Evolutionary conservation across 179 eudicot genomes (phyloP).

Genomic region (Kewa caespitosa): DNA sequence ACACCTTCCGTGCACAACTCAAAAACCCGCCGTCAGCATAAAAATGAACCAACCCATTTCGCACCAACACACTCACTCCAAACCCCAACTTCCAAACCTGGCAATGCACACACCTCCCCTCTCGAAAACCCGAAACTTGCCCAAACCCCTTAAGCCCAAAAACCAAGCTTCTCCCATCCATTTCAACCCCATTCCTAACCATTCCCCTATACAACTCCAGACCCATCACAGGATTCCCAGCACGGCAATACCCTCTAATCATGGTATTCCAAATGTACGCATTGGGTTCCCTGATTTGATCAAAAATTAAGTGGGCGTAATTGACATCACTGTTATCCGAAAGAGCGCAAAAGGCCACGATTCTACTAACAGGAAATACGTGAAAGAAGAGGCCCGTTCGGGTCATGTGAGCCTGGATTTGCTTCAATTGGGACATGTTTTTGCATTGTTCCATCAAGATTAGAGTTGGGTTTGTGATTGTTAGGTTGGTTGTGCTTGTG

Average conservation of each 20-base stretch:
- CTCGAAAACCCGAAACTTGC: constrained; percentile 31
- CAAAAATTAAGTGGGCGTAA: constrained; percentile 48
- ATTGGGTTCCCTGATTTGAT: constrained; percentile 44
- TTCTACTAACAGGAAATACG: constrained; percentile 59
- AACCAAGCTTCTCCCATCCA: constrained; percentile 61
- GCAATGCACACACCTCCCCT: constrained; percentile 51
- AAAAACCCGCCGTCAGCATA: constrained; percentile 40
- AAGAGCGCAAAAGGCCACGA: constrained; percentile 55
- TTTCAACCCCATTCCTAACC: constrained; percentile 42
- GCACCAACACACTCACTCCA: constrained; percentile 44
- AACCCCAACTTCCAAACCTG: constrained; percentile 54
- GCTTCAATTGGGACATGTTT: constrained; percentile 58
- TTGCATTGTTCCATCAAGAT: constrained; percentile 48
- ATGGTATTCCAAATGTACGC: constrained; percentile 69
- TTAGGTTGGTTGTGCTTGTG: constrained; percentile 39
- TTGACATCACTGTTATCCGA: constrained; percentile 41
- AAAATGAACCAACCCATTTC: constrained; percentile 57
- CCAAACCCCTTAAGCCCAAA: constrained; percentile 56
- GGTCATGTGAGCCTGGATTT: constrained; percentile 67
- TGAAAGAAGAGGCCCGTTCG: constrained; percentile 59
- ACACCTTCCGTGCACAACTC: constrained; percentile 49
- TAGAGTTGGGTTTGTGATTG: constrained; percentile 67
- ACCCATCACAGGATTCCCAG: constrained; percentile 34
- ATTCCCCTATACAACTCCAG: constrained; percentile 42
- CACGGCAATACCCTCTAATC: constrained; percentile 52